Base-by-base conservation (phyloP, 495 filamentous ascomycete genomes). In the Aspergillus cavernicola region DNA sequence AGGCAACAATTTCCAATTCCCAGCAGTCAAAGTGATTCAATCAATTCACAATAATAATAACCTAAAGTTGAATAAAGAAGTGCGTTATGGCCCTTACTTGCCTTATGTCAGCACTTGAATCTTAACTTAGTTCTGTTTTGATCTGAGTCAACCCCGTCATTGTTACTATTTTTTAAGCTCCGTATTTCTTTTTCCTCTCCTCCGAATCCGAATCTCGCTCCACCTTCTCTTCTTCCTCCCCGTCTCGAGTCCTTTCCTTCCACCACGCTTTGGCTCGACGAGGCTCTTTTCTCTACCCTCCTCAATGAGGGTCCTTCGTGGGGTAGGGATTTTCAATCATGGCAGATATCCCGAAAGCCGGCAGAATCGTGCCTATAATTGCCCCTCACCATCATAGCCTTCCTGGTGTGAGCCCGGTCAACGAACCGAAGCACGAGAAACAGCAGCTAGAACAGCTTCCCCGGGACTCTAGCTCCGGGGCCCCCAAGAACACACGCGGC, bases 281-380 rank as follows among this genome's bases (percentile, higher is more conserved):
- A 44, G 51, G 31, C 60, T 55, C 35, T 58, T 22, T 52, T 28
- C 39, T 47, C 44, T 53, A 39, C 49, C 51, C 50, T 51, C 51
- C 40, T 71, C 66, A 70, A 77, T 77, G 74, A 67, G 61, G 67
- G 57, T 54, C 56, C 52, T 56, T 67, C 60, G 59, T 66, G 59
- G 63, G 56, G 64, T 59, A 65, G 66, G 61, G 58, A 64, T 67
- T 44, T 43, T 47, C 58, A 66, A 75, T 50, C 52, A 77, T 77
- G 74, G 65, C 74, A 54, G 60, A 68, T 44, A 51, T 66, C 57
- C 63, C 60, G 43, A 69, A 73, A 62, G 69, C 67, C 68, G 70
- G 64, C 69, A 75, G 74, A 69, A 75, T 77, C 53, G 72, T 77
- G 64, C 74, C 74, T 56, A 70, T 77, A 68, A 62, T 77, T 57